phyloP scores from a whole-genome alignment of 768 basidiomycete species.

The Omphalotus guepiniiformis region DNA sequence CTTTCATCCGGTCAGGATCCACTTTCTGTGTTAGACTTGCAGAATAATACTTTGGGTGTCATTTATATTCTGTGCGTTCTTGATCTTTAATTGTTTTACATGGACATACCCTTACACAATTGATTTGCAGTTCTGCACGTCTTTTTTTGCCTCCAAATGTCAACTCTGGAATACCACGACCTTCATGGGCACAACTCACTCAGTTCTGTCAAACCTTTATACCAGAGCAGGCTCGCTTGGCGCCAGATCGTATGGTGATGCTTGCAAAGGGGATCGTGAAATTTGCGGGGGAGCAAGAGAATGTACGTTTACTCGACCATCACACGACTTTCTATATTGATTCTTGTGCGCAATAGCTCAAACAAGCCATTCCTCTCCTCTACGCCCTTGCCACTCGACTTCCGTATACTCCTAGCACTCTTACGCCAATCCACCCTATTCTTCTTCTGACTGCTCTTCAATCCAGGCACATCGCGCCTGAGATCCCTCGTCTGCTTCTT shows the following conservation, averaged over 20 bases:
- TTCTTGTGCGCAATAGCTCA: slow-evolving; percentile 21
- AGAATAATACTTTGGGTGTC: slow-evolving; percentile 56
- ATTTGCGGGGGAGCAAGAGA: slow-evolving; percentile 42
- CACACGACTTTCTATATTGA: not conserved
- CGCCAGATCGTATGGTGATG: slow-evolving; percentile 50
- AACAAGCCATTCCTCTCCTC: slow-evolving; percentile 53
- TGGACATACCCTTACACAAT: not conserved
- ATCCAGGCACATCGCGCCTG: slow-evolving; percentile 1
- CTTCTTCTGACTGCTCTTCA: slow-evolving; percentile 36
- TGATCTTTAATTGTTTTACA: not conserved
- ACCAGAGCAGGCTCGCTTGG: slow-evolving; percentile 58
- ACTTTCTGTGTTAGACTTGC: slow-evolving; percentile 50
- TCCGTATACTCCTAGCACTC: slow-evolving; percentile 47
- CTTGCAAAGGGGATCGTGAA: slow-evolving; percentile 62
- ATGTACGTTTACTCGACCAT: slow-evolving; percentile 35
- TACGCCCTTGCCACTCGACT: slow-evolving; percentile 59
- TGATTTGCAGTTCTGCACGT: slow-evolving; percentile 9
- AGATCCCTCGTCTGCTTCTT: not conserved
- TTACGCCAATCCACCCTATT: slow-evolving; percentile 68
- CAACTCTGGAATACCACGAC: slow-evolving; percentile 23
- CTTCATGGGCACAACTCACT: slow-evolving; percentile 38
- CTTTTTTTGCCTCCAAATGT: not conserved
- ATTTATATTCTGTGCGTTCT: slow-evolving; percentile 68
- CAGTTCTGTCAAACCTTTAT: slow-evolving; percentile 62
- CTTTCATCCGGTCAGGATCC: slow-evolving; percentile 67